Evolutionary conservation across 1,139 yeast species (phyloP), one percentile per base, ranked within the genome.

Genomic region (Hyphopichia pseudoburtonii): DNA sequence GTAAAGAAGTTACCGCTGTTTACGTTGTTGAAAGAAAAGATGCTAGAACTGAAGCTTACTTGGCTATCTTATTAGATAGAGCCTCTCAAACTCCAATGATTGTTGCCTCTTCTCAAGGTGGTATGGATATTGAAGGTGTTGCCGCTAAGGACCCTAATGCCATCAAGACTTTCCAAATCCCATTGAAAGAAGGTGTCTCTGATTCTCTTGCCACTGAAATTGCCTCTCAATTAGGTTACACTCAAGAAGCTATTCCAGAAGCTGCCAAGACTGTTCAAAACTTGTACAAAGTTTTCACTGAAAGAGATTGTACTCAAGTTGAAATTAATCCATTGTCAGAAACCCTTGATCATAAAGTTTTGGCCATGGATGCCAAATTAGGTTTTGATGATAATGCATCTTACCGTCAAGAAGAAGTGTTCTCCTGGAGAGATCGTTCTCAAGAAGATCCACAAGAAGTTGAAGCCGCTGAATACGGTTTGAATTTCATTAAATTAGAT

Each of bases 71-170:
- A 54, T 80, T 90, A 86, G 98, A 92, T 77, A 86, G 99, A 73
- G 78, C 82, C 51, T 76, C 84, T 48, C 96, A 90, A 70, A 75
- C 80, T 52, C 96, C 97, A 46, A 76, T 92, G 71, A 87, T 92
- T 61, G 96, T 92, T 50, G 97, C 96, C 34, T 88, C 97, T 27
- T 75, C 95, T 50, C 95, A 92, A 73, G 99, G 99, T 74, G 99
- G 99, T 76, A 90, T 94, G 96, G 97, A 92, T 70, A 94, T 92
- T 60, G 99, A 92, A 76, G 96, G 95, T 64, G 97, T 94, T 51
- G 99, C 98, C 44, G 85, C 85, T 53, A 82, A 78, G 54, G 85
- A 80, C 68, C 99, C 99, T 40, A 80, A 78, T 43, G 96, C 96
- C 52, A 94, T 92, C 73, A 85, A 88, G 73, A 82, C 94, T 50